Conservation (phyloP, 2,329 filamentous ascomycete genomes). For the Escovopsis weberi region DNA sequence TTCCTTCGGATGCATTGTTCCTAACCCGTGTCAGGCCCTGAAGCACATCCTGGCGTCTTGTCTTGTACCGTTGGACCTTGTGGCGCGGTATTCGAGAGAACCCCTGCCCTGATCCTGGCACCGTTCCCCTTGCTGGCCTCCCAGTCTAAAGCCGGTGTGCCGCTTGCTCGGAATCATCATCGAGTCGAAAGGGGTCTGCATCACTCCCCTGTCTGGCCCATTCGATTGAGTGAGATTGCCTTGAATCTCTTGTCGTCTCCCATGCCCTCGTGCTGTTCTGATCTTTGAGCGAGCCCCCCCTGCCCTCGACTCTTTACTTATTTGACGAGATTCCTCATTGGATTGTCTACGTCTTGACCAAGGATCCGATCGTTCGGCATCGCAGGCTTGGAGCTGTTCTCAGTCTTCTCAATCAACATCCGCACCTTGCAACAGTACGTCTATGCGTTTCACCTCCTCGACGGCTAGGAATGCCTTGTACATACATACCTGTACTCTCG, state of each 20-base stretch:
- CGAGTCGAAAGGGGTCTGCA: slow-evolving; percentile 4
- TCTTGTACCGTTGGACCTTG: neutral
- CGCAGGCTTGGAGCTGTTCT: neutral
- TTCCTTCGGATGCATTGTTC: neutral
- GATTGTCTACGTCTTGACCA: neutral
- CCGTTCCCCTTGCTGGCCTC: neutral
- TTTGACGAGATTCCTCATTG: neutral
- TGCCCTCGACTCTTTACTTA: neutral
- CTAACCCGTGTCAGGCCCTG: neutral
- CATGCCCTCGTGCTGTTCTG: neutral
- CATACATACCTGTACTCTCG: no score
- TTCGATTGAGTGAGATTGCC: neutral
- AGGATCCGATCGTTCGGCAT: neutral
- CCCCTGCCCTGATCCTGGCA: neutral
- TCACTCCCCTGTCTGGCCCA: neutral
- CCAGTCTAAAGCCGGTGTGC: slow-evolving; percentile 3
- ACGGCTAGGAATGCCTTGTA: no score
- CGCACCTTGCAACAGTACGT: neutral
- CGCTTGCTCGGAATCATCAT: slow-evolving; percentile 5
- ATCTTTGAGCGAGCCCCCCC: neutral
- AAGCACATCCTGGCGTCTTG: neutral
- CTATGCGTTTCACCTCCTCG: no score
- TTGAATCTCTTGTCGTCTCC: neutral
- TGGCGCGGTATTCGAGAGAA: neutral
- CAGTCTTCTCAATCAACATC: neutral